Percentiles rank a stretch among this genome's conserved stretches.
phyloP scores from a whole-genome alignment of 768 basidiomycete species.

The Boletus sp. region DNA sequence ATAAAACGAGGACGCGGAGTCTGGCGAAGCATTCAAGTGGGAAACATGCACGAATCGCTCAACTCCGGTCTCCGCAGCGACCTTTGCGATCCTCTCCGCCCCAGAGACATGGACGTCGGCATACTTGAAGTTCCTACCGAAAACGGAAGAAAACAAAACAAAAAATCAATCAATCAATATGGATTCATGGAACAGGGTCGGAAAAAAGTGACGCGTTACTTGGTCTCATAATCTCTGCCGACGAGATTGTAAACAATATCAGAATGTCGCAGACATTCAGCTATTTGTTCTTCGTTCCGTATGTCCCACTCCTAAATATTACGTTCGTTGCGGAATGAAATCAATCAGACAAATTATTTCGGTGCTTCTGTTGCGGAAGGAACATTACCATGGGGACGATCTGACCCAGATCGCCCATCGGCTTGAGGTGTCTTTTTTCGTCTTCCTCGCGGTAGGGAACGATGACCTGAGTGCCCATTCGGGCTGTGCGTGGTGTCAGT shows the following conservation, averaged over 20 bases:
- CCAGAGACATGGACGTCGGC: slow-evolving; percentile 78
- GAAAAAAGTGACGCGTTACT: slow-evolving; percentile 51
- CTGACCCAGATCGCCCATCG: slow-evolving; percentile 96
- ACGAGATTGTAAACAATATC: slow-evolving; percentile 97
- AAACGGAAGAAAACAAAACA: slow-evolving; percentile 2
- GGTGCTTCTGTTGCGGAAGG: slow-evolving; percentile 1
- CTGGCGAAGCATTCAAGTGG: slow-evolving; percentile 83
- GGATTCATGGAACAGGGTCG: slow-evolving; percentile 14
- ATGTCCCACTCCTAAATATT: slow-evolving; percentile 88
- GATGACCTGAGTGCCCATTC: slow-evolving; percentile 89
- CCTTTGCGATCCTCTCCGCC: slow-evolving; percentile 80
- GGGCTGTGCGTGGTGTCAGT: slow-evolving; percentile 47
- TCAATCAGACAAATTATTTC: slow-evolving; percentile 24
- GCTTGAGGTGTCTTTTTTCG: slow-evolving; percentile 83
- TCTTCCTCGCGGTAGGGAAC: slow-evolving; percentile 95
- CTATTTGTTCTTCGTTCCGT: slow-evolving; percentile 85
- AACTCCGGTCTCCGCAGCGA: slow-evolving; percentile 76
- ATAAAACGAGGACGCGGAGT: slow-evolving; percentile 83
- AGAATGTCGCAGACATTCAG: slow-evolving; percentile 90
- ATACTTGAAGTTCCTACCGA: slow-evolving; percentile 80
- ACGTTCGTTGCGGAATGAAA: slow-evolving; percentile 10
- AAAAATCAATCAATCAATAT: slow-evolving; percentile 9
- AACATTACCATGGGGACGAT: slow-evolving; percentile 84
- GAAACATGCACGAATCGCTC: slow-evolving; percentile 91
- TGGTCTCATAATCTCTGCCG: slow-evolving; percentile 93